These are phyloP conservation scores for Paracamarosporium sp. DNA, from an alignment of 2,329 filamentous ascomycete species.

Conservation along the genomic window DNA sequence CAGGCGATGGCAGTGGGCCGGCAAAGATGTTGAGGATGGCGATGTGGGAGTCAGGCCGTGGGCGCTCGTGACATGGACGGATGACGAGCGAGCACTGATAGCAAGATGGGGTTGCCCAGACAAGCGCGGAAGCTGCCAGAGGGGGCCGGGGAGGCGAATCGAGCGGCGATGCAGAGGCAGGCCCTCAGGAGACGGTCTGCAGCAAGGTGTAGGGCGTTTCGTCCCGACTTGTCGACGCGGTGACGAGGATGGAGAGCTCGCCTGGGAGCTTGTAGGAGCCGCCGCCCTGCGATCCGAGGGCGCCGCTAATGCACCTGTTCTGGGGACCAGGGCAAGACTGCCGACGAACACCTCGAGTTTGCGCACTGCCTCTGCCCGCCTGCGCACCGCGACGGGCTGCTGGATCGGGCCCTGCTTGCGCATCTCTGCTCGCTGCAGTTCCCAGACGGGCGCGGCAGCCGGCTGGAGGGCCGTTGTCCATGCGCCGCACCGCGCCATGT, in stretches of 20 bases:
- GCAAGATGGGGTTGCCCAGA: constrained; percentile 28
- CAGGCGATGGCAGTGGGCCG: constrained; percentile 19
- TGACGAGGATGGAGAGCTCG: constrained; percentile 29
- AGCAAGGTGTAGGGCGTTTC: constrained; percentile 20
- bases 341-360: background rate
- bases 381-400: background rate
- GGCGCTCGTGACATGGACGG: constrained; percentile 38
- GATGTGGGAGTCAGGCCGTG: constrained; percentile 26
- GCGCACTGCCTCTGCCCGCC: background rate
- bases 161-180: constrained; percentile 11
- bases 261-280: constrained; percentile 17
- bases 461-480: background rate
- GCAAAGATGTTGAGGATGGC: constrained; percentile 26
- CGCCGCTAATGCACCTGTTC: constrained; percentile 11
- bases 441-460: no score
- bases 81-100: constrained; percentile 42
- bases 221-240: constrained; percentile 20
- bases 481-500: background rate
- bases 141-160: constrained; percentile 13
- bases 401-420: background rate
- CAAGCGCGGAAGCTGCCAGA: constrained; percentile 23
- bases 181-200: constrained; percentile 6
- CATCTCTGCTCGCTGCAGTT: background rate
- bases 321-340: constrained; percentile 3
- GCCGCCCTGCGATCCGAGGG: constrained; percentile 21